Percentiles rank a stretch among this genome's conserved stretches.
These are phyloP conservation scores for Fusarium sp. DNA, from an alignment of 2,329 filamentous ascomycete species.

Conservation along the genomic window DNA sequence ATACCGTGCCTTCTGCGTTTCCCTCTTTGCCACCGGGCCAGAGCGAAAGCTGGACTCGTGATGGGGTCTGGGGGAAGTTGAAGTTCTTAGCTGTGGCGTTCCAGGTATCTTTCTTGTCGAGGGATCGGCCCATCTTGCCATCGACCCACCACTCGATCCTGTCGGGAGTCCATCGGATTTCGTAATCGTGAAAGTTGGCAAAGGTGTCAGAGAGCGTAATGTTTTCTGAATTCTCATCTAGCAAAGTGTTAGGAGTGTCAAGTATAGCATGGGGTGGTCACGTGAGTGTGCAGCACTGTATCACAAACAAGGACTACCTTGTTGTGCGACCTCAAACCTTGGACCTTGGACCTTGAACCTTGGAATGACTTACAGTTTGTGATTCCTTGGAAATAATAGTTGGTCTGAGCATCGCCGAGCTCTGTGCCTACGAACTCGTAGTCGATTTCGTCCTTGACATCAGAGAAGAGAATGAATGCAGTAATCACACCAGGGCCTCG, in stretches of 20 bases:
- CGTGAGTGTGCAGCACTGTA: slow-evolving; percentile 14
- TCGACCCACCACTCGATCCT: slow-evolving; percentile 89
- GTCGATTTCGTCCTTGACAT: slow-evolving; percentile 98
- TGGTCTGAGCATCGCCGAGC: slow-evolving; percentile 84
- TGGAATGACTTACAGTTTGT: slow-evolving; percentile 77
- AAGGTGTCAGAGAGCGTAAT: slow-evolving; percentile 79
- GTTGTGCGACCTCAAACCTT: slow-evolving; percentile 8
- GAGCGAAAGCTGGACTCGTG: slow-evolving; percentile 91
- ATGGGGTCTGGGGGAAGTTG: slow-evolving; percentile 90
- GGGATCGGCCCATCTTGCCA: slow-evolving; percentile 79
- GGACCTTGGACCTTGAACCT: not conserved
- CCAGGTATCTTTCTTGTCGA: slow-evolving; percentile 85
- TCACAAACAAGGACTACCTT: slow-evolving; percentile 14
- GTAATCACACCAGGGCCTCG: slow-evolving; percentile 92
- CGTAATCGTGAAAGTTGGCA: slow-evolving; percentile 86
- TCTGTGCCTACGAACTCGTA: slow-evolving; percentile 93
- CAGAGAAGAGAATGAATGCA: slow-evolving; percentile 94
- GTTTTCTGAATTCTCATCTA: slow-evolving; percentile 82
- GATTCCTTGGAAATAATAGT: slow-evolving; percentile 97
- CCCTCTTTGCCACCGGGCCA: slow-evolving; percentile 89
- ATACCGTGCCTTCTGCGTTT: slow-evolving; percentile 86
- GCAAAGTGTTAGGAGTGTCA: slow-evolving; percentile 24
- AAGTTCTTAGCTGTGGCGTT: slow-evolving; percentile 86
- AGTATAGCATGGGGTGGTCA: slow-evolving; percentile 9
- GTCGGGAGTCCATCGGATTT: slow-evolving; percentile 93